Base-by-base conservation (phyloP, 1,284 basidiomycete genomes). In the Tausonia pullulans region DNA sequence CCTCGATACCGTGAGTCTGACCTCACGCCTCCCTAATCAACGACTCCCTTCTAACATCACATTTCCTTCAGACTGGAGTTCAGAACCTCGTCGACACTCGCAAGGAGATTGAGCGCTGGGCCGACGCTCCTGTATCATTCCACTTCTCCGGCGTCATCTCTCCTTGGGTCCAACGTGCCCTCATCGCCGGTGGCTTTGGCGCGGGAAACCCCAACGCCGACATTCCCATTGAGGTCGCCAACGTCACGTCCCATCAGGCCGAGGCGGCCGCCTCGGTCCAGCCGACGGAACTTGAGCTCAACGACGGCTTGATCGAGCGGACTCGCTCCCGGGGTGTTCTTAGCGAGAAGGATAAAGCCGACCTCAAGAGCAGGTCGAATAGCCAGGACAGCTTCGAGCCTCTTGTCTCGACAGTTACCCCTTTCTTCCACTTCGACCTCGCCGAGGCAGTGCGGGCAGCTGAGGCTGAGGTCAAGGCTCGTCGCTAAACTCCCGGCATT, bases 41-140 rank as follows among this genome's bases (percentile, higher is more conserved):
- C 11, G 4, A 14, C 48, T 54, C 43, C 39, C 48, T 60, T 39
- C 5, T 53, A 40, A 27, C 57, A 45, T n/a, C 39, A 9, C 13
- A 53, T 40, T 59, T 16, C 61, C 39, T 69, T 7, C 71, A 88
- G 82, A 98, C 96, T 0, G 88, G 89, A 52, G 82, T 94, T 3
- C 95, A 98, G 75, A 84, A 90, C 49, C 80, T 98, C 45, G 86
- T 96, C 63, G 95, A 98, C 74, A 85, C 92, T 0, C 84, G 91
- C 16, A 84, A 79, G 56, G 88, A 90, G 73, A 81, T 98, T 39
- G 91, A 97, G 74, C 82, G 86, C 72, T 98, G 92, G 87, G 83
- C 87, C 3, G 83, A 91, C 70, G 81, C 80, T 68, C 81, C 84
- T 2, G 85, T 96, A 46, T 87, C 91, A 75, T 88, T 90, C 72